These are phyloP conservation scores for Xylaria sp. DNA, from an alignment of 2,329 filamentous ascomycete species.

Conservation along the genomic window DNA sequence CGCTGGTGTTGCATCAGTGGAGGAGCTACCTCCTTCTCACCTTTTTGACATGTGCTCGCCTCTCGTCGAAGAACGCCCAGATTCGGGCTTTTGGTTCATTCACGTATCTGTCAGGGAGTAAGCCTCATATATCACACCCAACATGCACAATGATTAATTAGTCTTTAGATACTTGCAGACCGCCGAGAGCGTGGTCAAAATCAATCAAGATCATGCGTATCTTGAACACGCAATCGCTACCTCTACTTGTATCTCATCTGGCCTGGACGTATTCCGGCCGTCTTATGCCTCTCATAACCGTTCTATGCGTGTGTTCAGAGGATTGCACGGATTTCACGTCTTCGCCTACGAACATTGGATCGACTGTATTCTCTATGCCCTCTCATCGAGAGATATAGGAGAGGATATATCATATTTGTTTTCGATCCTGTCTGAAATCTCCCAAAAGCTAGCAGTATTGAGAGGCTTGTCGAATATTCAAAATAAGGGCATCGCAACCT, in stretches of 20 bases:
- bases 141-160: not conserved
- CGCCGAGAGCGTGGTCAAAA: conserved; percentile 2
- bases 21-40: conserved; percentile 13
- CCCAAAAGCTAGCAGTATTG: conserved; percentile 5
- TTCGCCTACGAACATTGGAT: conserved; percentile 23
- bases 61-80: conserved; percentile 20
- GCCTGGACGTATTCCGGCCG: conserved; percentile 13
- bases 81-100: conserved; percentile 24
- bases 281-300: not conserved
- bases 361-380: conserved; percentile 17
- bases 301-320: conserved; percentile 10
- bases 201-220: conserved; percentile 9
- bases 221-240: conserved; percentile 23
- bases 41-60: conserved; percentile 28
- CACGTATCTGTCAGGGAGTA: conserved; percentile 27
- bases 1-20: not conserved
- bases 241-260: conserved; percentile 18
- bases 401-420: not conserved
- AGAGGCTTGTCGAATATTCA: not conserved
- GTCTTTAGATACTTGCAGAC: conserved; percentile 13
- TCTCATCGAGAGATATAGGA: not conserved
- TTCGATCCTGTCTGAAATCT: not conserved
- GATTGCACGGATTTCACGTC: conserved; percentile 20
- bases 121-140: not conserved
- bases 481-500: not conserved